Conservation (phyloP, 495 filamentous ascomycete species). For the Penicillium canariense region DNA sequence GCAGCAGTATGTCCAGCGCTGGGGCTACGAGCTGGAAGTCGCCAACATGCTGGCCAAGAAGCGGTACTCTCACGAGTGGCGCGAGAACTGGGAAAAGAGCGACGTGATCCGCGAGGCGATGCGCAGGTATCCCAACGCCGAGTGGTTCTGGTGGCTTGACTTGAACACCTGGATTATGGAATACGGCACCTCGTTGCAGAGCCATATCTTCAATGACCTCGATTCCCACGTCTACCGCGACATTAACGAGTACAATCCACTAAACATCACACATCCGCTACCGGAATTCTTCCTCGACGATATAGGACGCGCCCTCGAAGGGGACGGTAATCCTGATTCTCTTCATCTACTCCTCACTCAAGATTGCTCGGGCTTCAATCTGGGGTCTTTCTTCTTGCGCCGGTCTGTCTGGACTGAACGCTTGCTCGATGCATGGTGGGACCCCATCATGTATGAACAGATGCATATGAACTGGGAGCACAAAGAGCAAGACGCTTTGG, state of each 20-base stretch:
- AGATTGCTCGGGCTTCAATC: slow-evolving; percentile 94
- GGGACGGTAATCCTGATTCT: slow-evolving; percentile 69
- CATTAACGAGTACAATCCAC: slow-evolving; percentile 92
- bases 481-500: slow-evolving; percentile 94
- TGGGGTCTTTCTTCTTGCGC: slow-evolving; percentile 90
- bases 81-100: slow-evolving; percentile 99
- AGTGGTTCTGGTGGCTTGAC: slow-evolving; percentile 99
- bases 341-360: slow-evolving; percentile 88
- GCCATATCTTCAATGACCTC: slow-evolving; percentile 84
- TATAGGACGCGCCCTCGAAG: slow-evolving; percentile 63
- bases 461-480: slow-evolving; percentile 99
- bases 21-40: slow-evolving; percentile 95
- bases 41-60: slow-evolving; percentile 99
- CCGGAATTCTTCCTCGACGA: slow-evolving; percentile 71
- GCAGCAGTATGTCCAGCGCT: slow-evolving; percentile 75
- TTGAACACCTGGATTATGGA: slow-evolving; percentile 99
- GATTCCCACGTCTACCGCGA: slow-evolving; percentile 81
- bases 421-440: slow-evolving; percentile 96
- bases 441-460: slow-evolving; percentile 96
- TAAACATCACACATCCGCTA: slow-evolving; percentile 87
- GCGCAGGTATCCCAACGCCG: slow-evolving; percentile 89
- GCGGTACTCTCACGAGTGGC: slow-evolving; percentile 97
- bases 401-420: slow-evolving; percentile 88
- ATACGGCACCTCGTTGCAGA: slow-evolving; percentile 82
- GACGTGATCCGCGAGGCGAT: slow-evolving; percentile 90